Percentiles rank a stretch among this genome's conserved stretches.
Conservation (phyloP, 148 eudicot species). For the Silene uniflora region DNA sequence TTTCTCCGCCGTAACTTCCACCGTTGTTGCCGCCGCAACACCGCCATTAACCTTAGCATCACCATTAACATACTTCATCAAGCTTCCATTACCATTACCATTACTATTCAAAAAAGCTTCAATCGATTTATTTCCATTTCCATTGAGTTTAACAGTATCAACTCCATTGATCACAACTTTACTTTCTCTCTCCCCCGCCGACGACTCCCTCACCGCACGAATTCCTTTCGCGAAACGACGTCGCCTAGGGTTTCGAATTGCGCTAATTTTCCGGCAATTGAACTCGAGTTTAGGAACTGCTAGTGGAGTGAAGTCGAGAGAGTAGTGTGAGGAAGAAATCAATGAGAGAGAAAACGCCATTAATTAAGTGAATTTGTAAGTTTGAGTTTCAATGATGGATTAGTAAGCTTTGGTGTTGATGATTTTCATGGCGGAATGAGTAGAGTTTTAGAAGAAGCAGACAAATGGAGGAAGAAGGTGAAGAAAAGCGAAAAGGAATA, state of each 20-base stretch:
- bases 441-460: background rate
- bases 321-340: conserved; percentile 2
- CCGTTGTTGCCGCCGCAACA: conserved; percentile 38
- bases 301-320: conserved; percentile 12
- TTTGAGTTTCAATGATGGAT: background rate
- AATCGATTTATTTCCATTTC: background rate
- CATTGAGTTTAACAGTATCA: conserved; percentile 31
- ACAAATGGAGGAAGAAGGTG: background rate
- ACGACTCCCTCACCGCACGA: conserved; percentile 36
- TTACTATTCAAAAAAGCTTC: conserved; percentile 8
- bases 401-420: background rate
- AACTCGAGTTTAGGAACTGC: background rate
- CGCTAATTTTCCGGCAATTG: conserved; percentile 8
- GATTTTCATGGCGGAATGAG: conserved; percentile 16
- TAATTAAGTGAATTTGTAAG: background rate
- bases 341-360: conserved; percentile 41
- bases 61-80: conserved; percentile 55
- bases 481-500: background rate
- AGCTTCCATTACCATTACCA: conserved; percentile 40
- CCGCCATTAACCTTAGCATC: conserved; percentile 37
- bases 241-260: conserved; percentile 14
- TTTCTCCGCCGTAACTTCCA: conserved; percentile 14
- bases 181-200: conserved; percentile 41
- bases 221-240: conserved; percentile 13
- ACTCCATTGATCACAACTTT: conserved; percentile 36